These are phyloP conservation scores for Candida hungchunana DNA, from an alignment of 805 yeast genomes.

Conservation along the genomic window DNA sequence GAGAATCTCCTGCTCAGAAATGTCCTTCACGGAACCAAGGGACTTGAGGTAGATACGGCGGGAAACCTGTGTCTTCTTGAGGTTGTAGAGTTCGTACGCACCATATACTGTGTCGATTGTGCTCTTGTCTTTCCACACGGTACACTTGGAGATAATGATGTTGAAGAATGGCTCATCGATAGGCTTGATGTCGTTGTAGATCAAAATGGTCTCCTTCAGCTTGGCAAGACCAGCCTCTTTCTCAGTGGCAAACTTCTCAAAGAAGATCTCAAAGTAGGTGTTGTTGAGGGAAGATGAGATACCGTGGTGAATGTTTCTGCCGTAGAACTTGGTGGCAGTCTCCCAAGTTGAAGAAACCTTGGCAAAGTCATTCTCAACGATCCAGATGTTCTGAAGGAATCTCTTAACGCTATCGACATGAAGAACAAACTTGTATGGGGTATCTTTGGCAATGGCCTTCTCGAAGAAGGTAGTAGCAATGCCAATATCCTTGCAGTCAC, in stretches of 20 bases:
- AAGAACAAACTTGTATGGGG: conserved; percentile 67
- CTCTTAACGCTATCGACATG: conserved; percentile 72
- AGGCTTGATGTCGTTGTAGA: conserved; percentile 51
- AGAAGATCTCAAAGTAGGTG: conserved; percentile 63
- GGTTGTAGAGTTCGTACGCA: conserved; percentile 53
- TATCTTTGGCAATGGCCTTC: conserved; percentile 61
- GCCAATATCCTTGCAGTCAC: conserved; percentile 65
- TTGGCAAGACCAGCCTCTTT: conserved; percentile 50
- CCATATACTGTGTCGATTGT: conserved; percentile 60
- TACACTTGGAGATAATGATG: conserved; percentile 63
- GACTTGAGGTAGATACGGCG: conserved; percentile 71
- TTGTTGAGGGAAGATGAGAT: conserved; percentile 70
- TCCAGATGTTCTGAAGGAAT: conserved; percentile 58
- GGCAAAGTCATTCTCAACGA: conserved; percentile 51
- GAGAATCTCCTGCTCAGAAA: conserved; percentile 50
- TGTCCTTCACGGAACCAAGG: conserved; percentile 53
- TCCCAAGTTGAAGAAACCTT: conserved; percentile 60
- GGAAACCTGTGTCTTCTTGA: conserved; percentile 63
- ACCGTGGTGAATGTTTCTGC: conserved; percentile 56
- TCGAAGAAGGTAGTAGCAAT: conserved; percentile 73
- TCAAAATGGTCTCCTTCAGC: conserved; percentile 51
- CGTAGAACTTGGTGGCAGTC: conserved; percentile 55
- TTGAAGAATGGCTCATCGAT: conserved; percentile 82
- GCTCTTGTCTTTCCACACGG: conserved; percentile 62
- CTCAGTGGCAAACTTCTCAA: conserved; percentile 47